Evolutionary conservation across 331 rosid genomes (phyloP), one percentile per base, ranked within the genome.

Genomic region (Telfairia occidentalis): DNA sequence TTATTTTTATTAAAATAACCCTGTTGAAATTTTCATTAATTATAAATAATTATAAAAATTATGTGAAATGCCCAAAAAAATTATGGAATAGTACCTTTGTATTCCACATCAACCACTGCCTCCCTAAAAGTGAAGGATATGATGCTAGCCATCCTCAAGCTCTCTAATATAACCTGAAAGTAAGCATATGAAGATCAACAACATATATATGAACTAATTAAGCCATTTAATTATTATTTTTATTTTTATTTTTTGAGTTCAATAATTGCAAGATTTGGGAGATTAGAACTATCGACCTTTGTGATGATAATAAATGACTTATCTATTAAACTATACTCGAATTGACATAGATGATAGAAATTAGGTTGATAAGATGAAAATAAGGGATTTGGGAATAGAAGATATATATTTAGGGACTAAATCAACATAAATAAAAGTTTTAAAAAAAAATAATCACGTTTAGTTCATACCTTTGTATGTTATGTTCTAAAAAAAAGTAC

Each of bases 91-190:
- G n/a, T 77, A 89, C 98, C 98, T 50, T 88, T 82, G 79, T 88
- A 94, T 30, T 78, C 96, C 30, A 94, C 89, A 83, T 94, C 98
- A 72, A 80, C 89, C 80, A 83, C 89, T 34, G 98, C 97, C 77
- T 94, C 97, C 82, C 98, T 89, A 67, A 84, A 94, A 23, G 92
- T 86, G 64, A 94, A 94, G 69, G 98, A 94, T 78, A 94, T 91
- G 59, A 94, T 81, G 80, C 95, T 94, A 48, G 98, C 83, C 98
- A 89, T 91, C 67, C 98, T 91, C 82, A 91, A 72, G 78, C 96
- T 91, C 85, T 94, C 98, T 79, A 89, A 77, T 60, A 94, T 81
- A 30, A 91, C 94, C 98, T 93, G 89, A 78, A 83, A 79, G 19
- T 6, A 69, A 45, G 2, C 28, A 61, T n/a, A 9, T 61, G 46